Evolutionary conservation across 371 early-diverging fungal genomes (phyloP).

Genomic region (Apophysomyces trapeziformis): DNA sequence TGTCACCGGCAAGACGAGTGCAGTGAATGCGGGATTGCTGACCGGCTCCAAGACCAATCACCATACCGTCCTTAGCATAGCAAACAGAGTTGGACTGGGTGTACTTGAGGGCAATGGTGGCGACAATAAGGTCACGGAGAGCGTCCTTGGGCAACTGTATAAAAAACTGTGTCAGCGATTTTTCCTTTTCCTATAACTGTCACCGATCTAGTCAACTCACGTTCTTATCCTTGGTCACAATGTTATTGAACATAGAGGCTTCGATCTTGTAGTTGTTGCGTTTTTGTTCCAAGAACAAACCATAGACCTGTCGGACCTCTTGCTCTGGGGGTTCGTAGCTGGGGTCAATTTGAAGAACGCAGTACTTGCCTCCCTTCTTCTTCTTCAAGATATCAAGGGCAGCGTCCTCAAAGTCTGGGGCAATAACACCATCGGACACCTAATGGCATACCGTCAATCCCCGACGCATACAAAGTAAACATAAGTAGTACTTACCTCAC

Average conservation of each 20-base stretch:
- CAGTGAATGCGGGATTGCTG: conserved; percentile 98
- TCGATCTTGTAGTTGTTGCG: conserved; percentile 86
- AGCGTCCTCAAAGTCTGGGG: conserved; percentile 86
- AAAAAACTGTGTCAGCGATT: conserved; percentile 10
- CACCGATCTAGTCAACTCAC: conserved; percentile 30
- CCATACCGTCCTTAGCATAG: conserved; percentile 97
- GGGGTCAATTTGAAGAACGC: conserved; percentile 92
- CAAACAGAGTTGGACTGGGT: conserved; percentile 98
- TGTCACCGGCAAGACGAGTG: conserved; percentile 97
- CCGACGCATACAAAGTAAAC: not conserved
- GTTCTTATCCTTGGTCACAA: conserved; percentile 81
- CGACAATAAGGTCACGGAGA: conserved; percentile 89
- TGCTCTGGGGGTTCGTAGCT: conserved; percentile 80
- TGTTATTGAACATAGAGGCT: conserved; percentile 75
- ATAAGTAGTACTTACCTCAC: conserved; percentile 57
- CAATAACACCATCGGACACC: conserved; percentile 97
- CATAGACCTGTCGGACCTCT: conserved; percentile 95
- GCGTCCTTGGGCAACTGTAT: conserved; percentile 68
- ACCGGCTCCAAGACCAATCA: conserved; percentile 97
- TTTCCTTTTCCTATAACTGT: not conserved
- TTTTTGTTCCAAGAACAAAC: conserved; percentile 88
- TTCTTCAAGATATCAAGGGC: conserved; percentile 89
- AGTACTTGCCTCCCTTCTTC: conserved; percentile 98
- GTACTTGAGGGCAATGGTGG: conserved; percentile 96
- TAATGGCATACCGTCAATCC: not conserved